Percentiles rank a stretch among this genome's conserved stretches.
Conservation (phyloP, 495 filamentous ascomycete genomes). For the Penicillium atrosanguineum region DNA sequence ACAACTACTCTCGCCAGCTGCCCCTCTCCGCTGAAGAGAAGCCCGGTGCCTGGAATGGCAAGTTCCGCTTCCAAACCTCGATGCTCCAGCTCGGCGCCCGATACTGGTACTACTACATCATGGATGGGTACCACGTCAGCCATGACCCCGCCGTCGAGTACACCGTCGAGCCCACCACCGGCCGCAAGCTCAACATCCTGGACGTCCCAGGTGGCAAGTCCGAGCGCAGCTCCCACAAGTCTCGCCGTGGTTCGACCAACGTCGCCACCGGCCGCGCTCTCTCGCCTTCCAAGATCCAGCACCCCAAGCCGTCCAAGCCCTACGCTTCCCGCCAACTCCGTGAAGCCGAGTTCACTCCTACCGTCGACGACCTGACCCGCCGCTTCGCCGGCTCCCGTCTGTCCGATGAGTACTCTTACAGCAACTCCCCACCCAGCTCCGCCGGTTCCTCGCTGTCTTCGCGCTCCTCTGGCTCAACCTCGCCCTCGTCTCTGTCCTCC, state of each 20-base stretch:
- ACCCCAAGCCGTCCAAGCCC: slow-evolving; percentile 85
- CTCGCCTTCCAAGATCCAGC: slow-evolving; percentile 83
- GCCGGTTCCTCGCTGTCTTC: slow-evolving; percentile 71
- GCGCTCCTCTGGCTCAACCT: slow-evolving; percentile 69
- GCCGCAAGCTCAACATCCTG: slow-evolving; percentile 84
- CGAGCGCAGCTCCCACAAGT: slow-evolving; percentile 21
- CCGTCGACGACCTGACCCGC: slow-evolving; percentile 68
- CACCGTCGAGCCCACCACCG: slow-evolving; percentile 94
- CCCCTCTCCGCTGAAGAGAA: slow-evolving; percentile 88
- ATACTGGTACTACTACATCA: slow-evolving; percentile 99
- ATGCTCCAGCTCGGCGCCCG: slow-evolving; percentile 80
- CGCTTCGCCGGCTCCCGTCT: slow-evolving; percentile 71
- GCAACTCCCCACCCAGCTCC: slow-evolving; percentile 67
- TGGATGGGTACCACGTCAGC: slow-evolving; percentile 97
- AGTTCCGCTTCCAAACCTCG: slow-evolving; percentile 88
- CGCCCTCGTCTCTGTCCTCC: slow-evolving; percentile 67
- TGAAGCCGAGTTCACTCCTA: slow-evolving; percentile 67
- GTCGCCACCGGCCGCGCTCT: slow-evolving; percentile 84
- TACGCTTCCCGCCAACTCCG: slow-evolving; percentile 82
- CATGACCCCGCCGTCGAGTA: slow-evolving; percentile 90
- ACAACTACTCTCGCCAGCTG: slow-evolving; percentile 91
- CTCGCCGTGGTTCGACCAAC: slow-evolving; percentile 46
- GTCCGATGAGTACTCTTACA: slow-evolving; percentile 64
- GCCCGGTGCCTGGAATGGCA: slow-evolving; percentile 86
- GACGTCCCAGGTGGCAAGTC: slow-evolving; percentile 55